These are phyloP conservation scores for Spencermartinsiella europaea DNA, from an alignment of 805 yeast species.

Conservation along the genomic window DNA sequence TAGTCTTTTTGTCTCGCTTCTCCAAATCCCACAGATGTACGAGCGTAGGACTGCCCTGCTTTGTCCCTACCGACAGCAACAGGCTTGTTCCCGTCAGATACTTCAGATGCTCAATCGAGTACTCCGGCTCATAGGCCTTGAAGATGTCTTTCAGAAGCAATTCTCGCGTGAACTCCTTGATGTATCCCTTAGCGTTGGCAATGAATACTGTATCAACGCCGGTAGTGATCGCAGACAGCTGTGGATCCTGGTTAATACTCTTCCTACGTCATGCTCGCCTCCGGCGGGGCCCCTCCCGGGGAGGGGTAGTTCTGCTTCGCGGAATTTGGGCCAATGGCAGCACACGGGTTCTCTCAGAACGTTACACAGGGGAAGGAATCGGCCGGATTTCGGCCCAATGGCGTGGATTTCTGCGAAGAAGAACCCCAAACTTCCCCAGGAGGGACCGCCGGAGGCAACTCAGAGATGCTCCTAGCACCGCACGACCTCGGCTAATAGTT, in stretches of 20 bases:
- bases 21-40: slow-evolving; percentile 71
- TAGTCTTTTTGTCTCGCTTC: slow-evolving; percentile 30
- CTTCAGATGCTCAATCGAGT: slow-evolving; percentile 55
- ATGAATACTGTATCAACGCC: slow-evolving; percentile 53
- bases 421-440: too few species aligned
- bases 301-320: too few species aligned
- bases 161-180: slow-evolving; percentile 53
- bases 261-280: neutral
- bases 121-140: slow-evolving; percentile 59
- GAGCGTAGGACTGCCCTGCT: slow-evolving; percentile 62
- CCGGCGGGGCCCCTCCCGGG: too few species aligned
- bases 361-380: too few species aligned
- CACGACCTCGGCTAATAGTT: too few species aligned
- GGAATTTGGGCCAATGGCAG: too few species aligned
- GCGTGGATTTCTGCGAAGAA: too few species aligned
- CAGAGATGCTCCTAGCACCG: too few species aligned
- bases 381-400: too few species aligned
- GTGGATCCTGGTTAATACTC: slow-evolving; percentile 45
- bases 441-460: too few species aligned
- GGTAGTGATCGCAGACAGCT: slow-evolving; percentile 58
- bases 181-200: slow-evolving; percentile 47
- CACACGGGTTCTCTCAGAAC: too few species aligned
- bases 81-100: slow-evolving; percentile 45
- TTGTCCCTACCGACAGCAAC: slow-evolving; percentile 64
- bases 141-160: slow-evolving; percentile 48